These are phyloP conservation scores for Paramecium tetraurelia DNA, from an alignment of 73 alveolate genomes.

Conservation along the genomic window DNA sequence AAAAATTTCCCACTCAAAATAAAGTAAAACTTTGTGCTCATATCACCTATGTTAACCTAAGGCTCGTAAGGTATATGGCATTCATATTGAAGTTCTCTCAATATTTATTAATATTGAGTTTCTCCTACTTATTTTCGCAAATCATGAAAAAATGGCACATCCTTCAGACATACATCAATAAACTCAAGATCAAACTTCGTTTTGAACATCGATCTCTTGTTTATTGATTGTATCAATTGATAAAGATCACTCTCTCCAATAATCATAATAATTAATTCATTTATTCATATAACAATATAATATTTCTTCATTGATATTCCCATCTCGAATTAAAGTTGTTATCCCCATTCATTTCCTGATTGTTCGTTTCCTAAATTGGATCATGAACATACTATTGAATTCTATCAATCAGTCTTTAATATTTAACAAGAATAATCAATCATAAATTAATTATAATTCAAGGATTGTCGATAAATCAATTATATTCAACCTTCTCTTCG, in stretches of 20 bases:
- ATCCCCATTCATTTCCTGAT: not conserved
- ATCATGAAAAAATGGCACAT: slow-evolving; percentile 26
- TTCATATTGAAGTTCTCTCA: slow-evolving; percentile 25
- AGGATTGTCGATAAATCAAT: not conserved
- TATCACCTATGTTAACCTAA: slow-evolving; percentile 27
- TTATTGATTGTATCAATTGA: not conserved
- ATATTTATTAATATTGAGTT: not conserved
- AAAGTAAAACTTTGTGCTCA: slow-evolving; percentile 34
- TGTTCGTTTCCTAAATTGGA: not conserved
- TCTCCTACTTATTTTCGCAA: slow-evolving; percentile 39
- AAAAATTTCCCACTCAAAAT: slow-evolving; percentile 5
- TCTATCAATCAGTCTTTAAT: too few relatives aligned
- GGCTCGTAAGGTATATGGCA: slow-evolving; percentile 45
- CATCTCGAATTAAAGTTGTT: not conserved
- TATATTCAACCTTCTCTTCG: not conserved
- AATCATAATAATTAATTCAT: slow-evolving; percentile 6
- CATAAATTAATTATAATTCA: not conserved
- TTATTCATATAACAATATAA: not conserved
- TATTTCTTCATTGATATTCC: not conserved
- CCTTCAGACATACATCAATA: not conserved
- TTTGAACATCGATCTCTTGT: slow-evolving; percentile 43
- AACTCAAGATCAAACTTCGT: slow-evolving; percentile 27
- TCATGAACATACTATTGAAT: not conserved
- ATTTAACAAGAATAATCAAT: not conserved
- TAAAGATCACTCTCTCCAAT: slow-evolving; percentile 12